Base-by-base conservation (phyloP, 345 rosid species). In the Sisymbrium altissimum region DNA sequence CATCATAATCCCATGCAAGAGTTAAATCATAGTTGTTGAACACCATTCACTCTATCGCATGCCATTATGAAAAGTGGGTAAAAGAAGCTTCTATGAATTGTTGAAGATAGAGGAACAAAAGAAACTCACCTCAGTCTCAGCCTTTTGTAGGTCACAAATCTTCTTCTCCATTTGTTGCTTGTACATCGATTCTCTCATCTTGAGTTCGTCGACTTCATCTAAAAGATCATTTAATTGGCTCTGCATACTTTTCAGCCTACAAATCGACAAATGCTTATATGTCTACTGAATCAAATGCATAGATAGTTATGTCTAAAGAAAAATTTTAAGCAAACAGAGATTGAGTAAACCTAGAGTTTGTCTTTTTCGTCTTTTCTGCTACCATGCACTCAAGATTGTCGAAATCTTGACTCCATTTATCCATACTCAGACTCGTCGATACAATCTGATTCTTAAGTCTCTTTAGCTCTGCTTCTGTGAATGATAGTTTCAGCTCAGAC, bases 101-200 rank as follows among this genome's bases (percentile, higher is more conserved):
- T 40, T 53, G 45, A 35, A 17, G 40, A 62, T 4, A 49, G 54
- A 49, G 11, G 13, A 48, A 48, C 27, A 9, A 48, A 4, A 9
- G n/a, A 12, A 32, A 56, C 78, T 52, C 82, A 93, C 97, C 96
- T 90, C 97, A 30, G 84, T 84, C 80, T 93, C 98, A 74, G 97
- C 98, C 82, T 88, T 93, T 53, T 78, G 81, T 59, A 89, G 93
- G 73, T 93, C 89, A 72, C 81, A 80, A 72, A 73, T 59, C 75
- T 67, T 88, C 75, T 59, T 81, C 79, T 86, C 87, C 79, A 87
- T 81, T 75, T 49, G 85, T 70, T 85, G 81, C 82, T 85, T 84
- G 80, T 83, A 83, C 55, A 45, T 71, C 11, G 73, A 77, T 17
- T 78, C 85, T 13, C 45, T 71, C 58, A 56, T 72, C 71, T 73